Conservation (phyloP, 345 rosid genomes). For the Clarkia xantiana region DNA sequence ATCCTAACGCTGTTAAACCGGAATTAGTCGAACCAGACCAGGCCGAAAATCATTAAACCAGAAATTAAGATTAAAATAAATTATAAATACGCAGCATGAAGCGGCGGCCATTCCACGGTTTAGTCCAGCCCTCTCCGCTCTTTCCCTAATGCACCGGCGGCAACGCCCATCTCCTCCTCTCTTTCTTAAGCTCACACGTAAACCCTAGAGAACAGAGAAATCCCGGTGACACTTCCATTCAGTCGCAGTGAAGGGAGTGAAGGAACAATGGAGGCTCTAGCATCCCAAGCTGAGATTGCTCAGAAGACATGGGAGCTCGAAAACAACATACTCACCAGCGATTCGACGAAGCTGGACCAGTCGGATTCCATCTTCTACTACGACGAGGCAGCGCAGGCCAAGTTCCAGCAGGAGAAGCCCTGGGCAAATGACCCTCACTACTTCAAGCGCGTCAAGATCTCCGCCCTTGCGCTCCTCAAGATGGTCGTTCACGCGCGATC, state of each 20-base stretch:
- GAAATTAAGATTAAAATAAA: too few relatives aligned
- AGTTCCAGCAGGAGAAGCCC: conserved; percentile 84
- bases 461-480: conserved; percentile 94
- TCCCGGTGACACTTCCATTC: too few relatives aligned
- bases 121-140: too few relatives aligned
- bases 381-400: conserved; percentile 47
- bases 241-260: not conserved
- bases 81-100: too few relatives aligned
- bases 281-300: conserved; percentile 47
- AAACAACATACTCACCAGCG: conserved; percentile 51
- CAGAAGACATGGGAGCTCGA: conserved; percentile 98
- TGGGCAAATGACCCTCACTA: conserved; percentile 89
- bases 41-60: too few relatives aligned
- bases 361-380: conserved; percentile 77
- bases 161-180: too few relatives aligned
- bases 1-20: too few relatives aligned
- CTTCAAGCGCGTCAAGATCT: conserved; percentile 94
- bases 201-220: too few relatives aligned
- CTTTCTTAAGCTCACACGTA: too few relatives aligned
- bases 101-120: too few relatives aligned
- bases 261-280: conserved; percentile 21
- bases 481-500: conserved; percentile 99
- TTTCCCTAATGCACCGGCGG: too few relatives aligned
- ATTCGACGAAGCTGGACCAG: conserved; percentile 16
- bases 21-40: too few relatives aligned